phyloP scores from a whole-genome alignment of 176 grass and related monocot species.

The Aechmea fasciata region DNA sequence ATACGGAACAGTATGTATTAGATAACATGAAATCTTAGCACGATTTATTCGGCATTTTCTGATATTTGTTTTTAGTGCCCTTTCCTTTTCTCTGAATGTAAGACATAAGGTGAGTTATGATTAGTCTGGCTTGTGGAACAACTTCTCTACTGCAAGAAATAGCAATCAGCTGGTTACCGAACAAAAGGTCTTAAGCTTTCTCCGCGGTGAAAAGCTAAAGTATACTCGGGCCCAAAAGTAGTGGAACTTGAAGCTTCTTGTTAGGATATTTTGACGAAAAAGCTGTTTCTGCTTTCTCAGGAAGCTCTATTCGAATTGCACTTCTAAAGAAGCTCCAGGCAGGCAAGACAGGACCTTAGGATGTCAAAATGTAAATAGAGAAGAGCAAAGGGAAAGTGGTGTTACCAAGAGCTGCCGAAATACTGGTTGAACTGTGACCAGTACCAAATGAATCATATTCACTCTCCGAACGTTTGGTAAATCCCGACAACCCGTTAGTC shows the following conservation, averaged over 20 bases:
- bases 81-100: neutral
- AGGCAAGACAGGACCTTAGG: neutral
- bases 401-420: constrained; percentile 86
- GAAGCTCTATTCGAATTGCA: too few relatives aligned
- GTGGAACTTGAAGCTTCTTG: too few relatives aligned
- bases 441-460: constrained; percentile 90
- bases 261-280: too few relatives aligned
- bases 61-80: neutral
- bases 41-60: neutral
- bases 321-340: neutral
- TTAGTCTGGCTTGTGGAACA: too few relatives aligned
- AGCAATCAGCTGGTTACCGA: too few relatives aligned
- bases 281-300: too few relatives aligned
- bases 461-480: constrained; percentile 81
- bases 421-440: constrained; percentile 93
- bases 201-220: too few relatives aligned
- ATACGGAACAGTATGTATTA: neutral
- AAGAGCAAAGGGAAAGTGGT: neutral
- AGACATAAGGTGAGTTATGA: too few relatives aligned
- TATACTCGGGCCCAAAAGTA: too few relatives aligned
- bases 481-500: constrained; percentile 78
- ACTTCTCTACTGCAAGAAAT: too few relatives aligned
- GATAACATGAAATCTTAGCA: neutral
- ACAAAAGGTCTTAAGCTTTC: too few relatives aligned
- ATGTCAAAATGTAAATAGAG: neutral